These are phyloP conservation scores for Pseudopyricularia javanii DNA, from an alignment of 2,329 filamentous ascomycete species.

Conservation along the genomic window DNA sequence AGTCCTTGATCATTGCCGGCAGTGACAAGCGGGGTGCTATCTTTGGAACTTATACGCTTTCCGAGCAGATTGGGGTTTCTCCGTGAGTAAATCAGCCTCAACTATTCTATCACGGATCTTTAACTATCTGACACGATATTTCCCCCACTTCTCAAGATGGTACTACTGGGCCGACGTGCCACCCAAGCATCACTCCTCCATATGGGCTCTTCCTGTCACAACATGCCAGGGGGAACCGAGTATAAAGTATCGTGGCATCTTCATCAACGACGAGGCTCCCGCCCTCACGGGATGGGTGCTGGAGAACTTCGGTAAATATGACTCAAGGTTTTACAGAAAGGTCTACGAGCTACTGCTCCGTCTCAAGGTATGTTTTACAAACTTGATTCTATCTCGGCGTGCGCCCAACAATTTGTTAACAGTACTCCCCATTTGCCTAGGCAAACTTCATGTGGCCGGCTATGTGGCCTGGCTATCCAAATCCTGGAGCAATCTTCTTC, in stretches of 20 bases:
- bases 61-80: constrained; percentile 48
- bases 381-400: constrained; percentile 46
- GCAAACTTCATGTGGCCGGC: constrained; percentile 67
- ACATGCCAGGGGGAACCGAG: constrained; percentile 39
- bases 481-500: constrained; percentile 49
- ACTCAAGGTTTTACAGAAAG: constrained; percentile 50
- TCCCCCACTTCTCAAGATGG: constrained; percentile 21
- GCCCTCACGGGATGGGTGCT: constrained; percentile 37
- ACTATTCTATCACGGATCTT: neutral
- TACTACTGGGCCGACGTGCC: constrained; percentile 50
- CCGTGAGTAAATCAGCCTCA: constrained; percentile 18
- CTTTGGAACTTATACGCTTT: constrained; percentile 44
- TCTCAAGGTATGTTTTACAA: constrained; percentile 60
- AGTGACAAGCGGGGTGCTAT: constrained; percentile 44
- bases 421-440: constrained; percentile 43
- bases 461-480: constrained; percentile 29
- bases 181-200: constrained; percentile 28
- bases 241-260: constrained; percentile 55
- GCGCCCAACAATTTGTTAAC: constrained; percentile 33
- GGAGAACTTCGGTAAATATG: neutral
- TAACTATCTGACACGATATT: neutral
- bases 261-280: constrained; percentile 60
- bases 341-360: constrained; percentile 62
- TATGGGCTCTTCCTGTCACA: constrained; percentile 34
- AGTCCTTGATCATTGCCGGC: constrained; percentile 34